Evolutionary conservation across 164 flowering plant genomes (phyloP).

Genomic region (Aristolochia californica): DNA sequence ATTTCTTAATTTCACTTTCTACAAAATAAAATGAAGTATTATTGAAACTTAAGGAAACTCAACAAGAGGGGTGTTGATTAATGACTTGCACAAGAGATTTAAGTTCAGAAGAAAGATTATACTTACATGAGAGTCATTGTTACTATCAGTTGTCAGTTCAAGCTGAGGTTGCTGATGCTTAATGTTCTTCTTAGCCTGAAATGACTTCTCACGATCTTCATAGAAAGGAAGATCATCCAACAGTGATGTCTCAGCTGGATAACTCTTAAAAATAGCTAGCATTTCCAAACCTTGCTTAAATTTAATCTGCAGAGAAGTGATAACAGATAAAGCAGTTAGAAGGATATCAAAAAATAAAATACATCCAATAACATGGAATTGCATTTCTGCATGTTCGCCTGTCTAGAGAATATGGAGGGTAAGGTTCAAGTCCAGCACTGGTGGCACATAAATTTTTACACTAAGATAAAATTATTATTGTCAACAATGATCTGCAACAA

Average conservation of each 20-base stretch:
- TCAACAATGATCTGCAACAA: no score
- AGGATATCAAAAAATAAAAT: background rate
- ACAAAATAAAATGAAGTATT: no score
- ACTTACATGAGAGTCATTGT: constrained; percentile 1
- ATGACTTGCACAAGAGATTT: no score
- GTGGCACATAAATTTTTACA: no score
- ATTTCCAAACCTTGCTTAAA: constrained; percentile 52
- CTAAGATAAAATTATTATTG: no score
- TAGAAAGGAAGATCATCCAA: constrained; percentile 68
- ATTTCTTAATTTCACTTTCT: no score
- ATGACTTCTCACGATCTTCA: constrained; percentile 44
- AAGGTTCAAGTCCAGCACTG: no score
- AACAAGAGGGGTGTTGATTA: no score
- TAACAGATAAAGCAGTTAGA: background rate
- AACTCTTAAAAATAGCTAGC: constrained; percentile 56
- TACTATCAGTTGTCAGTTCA: background rate
- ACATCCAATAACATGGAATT: background rate
- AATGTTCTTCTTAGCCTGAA: constrained; percentile 21
- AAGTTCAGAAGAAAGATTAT: background rate
- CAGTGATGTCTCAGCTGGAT: constrained; percentile 35
- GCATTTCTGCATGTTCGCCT: background rate
- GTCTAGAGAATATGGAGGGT: no score
- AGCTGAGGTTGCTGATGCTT: constrained; percentile 1
- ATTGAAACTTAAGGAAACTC: no score
- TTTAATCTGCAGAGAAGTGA: constrained; percentile 40